phyloP scores from a whole-genome alignment of 495 filamentous ascomycete species.

The Xylaria longipes region DNA sequence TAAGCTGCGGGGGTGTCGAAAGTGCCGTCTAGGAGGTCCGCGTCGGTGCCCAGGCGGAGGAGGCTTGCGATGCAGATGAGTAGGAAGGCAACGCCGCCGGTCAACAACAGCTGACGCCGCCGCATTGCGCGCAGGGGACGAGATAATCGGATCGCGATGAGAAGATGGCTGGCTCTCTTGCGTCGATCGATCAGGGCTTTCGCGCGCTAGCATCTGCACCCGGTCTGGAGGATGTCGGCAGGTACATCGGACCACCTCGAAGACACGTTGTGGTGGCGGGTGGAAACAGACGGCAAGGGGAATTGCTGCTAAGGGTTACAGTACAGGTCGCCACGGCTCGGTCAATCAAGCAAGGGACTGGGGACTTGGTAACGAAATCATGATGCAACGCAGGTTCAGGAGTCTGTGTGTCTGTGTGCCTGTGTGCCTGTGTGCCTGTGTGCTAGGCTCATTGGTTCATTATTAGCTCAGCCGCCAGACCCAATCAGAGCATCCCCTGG shows the following conservation, averaged over 20 bases:
- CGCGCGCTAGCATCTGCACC: constrained; percentile 28
- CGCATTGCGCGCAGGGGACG: constrained; percentile 42
- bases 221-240: constrained; percentile 12
- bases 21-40: constrained; percentile 31
- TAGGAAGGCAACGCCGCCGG: constrained; percentile 46
- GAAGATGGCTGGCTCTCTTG: neutral
- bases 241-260: constrained; percentile 20
- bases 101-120: constrained; percentile 46
- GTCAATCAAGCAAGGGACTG: neutral
- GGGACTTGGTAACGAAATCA: constrained; percentile 18
- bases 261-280: neutral
- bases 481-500: constrained; percentile 10
- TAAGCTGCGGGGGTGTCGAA: constrained; percentile 26
- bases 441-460: neutral
- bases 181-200: constrained; percentile 1
- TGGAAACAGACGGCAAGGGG: neutral
- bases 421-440: neutral
- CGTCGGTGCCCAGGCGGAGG: constrained; percentile 29
- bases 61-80: constrained; percentile 44
- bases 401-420: constrained; percentile 3
- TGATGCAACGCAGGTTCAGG: constrained; percentile 28
- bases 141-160: neutral
- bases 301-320: neutral
- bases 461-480: neutral
- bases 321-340: neutral